Base-by-base conservation (phyloP, 495 filamentous ascomycete genomes). In the Penicillium robsamsonii region DNA sequence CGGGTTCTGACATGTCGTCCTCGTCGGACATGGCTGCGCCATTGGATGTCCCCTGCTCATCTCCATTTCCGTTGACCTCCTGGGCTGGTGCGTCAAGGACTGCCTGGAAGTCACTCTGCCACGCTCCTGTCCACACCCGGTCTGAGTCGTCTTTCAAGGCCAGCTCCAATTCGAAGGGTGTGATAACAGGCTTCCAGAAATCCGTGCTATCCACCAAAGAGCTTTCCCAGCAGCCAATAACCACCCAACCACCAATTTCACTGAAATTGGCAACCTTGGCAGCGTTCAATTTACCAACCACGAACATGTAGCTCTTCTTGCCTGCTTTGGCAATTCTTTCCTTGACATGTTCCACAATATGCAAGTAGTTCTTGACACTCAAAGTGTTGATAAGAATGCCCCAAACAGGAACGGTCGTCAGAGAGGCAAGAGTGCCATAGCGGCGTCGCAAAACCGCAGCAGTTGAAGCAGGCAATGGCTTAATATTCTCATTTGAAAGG, bases 171-270 rank as follows among this genome's bases (percentile, higher is more conserved):
- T 97, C 94, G 66, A 91, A 97, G 3, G 94, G 92, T 11, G 95
- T 98, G 33, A 98, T 82, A 4, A 97, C 82, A 1, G 91, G 90
- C 66, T 81, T 86, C 75, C 82, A 97, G 62, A 94, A 92, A 11
- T 90, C 91, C 59, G 87, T 87, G 57, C 88, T 88, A 60, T 89
- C 90, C 12, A 97, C 83, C 44, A 97, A 75, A 55, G 87, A 87
- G 65, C 93, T 96, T 71, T 98, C 94, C 94, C 95, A 97, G 73
- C 94, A 98, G 10, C 95, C 95, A 41, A 98, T 88, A 1, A 97
- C 92, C 0, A 97, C 92, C 94, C 94, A 98, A 13, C 89, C 95
- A 18, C 89, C 92, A 11, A 98, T 81, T 71, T 98, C 94, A 50
- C 86, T 82, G 70, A 98, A 98, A 71, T 98, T 98, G 22, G 94